Conservation (phyloP, 805 yeast genomes). For the Candida nitratophila region DNA sequence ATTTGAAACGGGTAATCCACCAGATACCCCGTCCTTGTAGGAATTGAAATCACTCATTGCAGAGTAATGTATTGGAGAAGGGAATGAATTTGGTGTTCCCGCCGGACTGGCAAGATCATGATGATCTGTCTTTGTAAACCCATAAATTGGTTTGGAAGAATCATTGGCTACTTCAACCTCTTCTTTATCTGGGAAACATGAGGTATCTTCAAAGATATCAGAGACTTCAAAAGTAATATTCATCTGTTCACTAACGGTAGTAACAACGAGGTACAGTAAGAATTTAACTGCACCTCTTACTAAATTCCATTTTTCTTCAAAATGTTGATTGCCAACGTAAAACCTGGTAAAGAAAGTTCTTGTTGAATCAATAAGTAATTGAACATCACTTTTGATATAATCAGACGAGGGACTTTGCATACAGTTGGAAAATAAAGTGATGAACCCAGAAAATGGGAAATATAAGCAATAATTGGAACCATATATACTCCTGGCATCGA, state of each 20-base stretch:
- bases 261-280: conserved; percentile 17
- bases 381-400: conserved; percentile 15
- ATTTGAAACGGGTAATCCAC: neutral
- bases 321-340: neutral
- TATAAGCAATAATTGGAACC: conserved; percentile 17
- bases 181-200: neutral
- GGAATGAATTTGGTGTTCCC: neutral
- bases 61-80: neutral
- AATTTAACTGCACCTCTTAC: conserved; percentile 12
- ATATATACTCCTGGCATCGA: conserved; percentile 8
- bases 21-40: neutral
- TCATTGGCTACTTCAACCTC: neutral
- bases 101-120: too few species aligned
- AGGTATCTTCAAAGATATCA: conserved; percentile 12
- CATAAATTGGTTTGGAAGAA: too few species aligned
- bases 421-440: conserved; percentile 21
- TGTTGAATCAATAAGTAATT: conserved; percentile 14
- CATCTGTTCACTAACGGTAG: conserved; percentile 9
- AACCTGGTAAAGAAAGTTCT: conserved; percentile 10
- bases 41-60: neutral
- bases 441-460: conserved; percentile 25
- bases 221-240: conserved; percentile 12
- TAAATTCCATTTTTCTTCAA: conserved; percentile 10
- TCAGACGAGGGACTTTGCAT: conserved; percentile 13
- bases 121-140: too few species aligned